Base-by-base conservation (phyloP, 2,329 filamentous ascomycete species). In the Pseudogymnoascus sp. region DNA sequence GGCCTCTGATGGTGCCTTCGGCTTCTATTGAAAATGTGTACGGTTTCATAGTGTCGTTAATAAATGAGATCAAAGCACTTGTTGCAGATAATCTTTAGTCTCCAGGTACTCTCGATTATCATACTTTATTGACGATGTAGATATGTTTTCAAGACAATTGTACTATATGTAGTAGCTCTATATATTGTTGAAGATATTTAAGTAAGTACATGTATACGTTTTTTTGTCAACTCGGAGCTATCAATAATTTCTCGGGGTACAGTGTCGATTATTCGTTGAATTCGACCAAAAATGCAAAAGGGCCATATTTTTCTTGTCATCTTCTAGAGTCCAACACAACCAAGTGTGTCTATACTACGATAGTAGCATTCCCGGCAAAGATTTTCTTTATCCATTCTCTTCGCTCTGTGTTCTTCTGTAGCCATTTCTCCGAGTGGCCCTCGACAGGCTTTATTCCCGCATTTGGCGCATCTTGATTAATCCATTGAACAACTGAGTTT, bases 391-490 rank as follows among this genome's bases (percentile, higher is more conserved):
- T 60, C 34, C 34, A 41, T 30, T 39, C 28, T 30, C 37, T 60
- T 47, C 39, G 35, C 58, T 47, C 38, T 37, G 39, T 41, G 22
- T 60, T 37, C 60, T 65, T 63, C n/a, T 34, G 58, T 9, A 63
- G 38, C 66, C 66, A 68, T 43, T 57, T 60, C 12, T 64, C 60
- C 8, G 59, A 63, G 59, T 66, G 61, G 11, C 60, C 60, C 14
- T 66, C 63, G 11, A 66, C 57, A 47, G 59, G 62, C 16, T 61
- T 38, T 5, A 60, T 63, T 9, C 63, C 65, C 3, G 50, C 63
- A 18, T 38, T 34, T 22, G 63, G 63, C 4, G 63, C 62, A 28
- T 64, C 25, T 7, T 6, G 28, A 57, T 57, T 68, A 68, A 28
- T 66, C 65, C 14, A 47, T 47, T 63, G 41, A n/a, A 30, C 25